Base-by-base conservation (phyloP, 179 eudicot genomes). In the Vitellaria paradoxa region DNA sequence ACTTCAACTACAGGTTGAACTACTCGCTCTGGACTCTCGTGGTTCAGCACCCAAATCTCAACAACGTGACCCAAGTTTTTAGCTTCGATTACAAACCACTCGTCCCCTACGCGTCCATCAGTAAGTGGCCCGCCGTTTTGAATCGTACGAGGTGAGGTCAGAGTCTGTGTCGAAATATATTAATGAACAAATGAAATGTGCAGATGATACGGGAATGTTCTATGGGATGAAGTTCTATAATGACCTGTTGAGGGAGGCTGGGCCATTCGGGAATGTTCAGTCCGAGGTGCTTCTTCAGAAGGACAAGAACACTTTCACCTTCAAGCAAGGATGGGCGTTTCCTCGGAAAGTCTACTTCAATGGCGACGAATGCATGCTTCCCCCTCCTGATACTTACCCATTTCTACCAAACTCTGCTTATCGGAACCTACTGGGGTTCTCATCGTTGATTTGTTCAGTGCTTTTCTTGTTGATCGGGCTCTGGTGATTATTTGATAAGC, bases 131-230 rank as follows among this genome's bases (percentile, higher is more conserved):
- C 2, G 46, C 6, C 2, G 37, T 30, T 23, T 61, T 45, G n/a
- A 46, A 46, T 11, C 7, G 37, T 30, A 30, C 37, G 37, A 30
- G 37, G 37, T 30, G 37, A 30, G 37, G 37, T 30, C 37, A 30
- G 37, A 30, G 37, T 30, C 2, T 30, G 37, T 11, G 59, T 4
- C 30, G 8, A 49, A 30, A 70, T 26, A 53, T 20, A 9, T 14
- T 7, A 14, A 0, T 12, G 18, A 18, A 59, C 13, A 15, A 13
- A 49, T 20, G 50, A 23, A 50, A 46, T 23, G 6, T 81, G 81
- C 89, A 92, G 97, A 92, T 83, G 97, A 92, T 80, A 90, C 97
- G 14, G 97, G 93, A 8, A 92, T 92, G 97, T 92, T 92, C 77
- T 90, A 89, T 30, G 97, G 97, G 60, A 86, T 75, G 84, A 89